These are phyloP conservation scores for Tremella yokohamensis DNA, from an alignment of 768 basidiomycete genomes.

Conservation along the genomic window DNA sequence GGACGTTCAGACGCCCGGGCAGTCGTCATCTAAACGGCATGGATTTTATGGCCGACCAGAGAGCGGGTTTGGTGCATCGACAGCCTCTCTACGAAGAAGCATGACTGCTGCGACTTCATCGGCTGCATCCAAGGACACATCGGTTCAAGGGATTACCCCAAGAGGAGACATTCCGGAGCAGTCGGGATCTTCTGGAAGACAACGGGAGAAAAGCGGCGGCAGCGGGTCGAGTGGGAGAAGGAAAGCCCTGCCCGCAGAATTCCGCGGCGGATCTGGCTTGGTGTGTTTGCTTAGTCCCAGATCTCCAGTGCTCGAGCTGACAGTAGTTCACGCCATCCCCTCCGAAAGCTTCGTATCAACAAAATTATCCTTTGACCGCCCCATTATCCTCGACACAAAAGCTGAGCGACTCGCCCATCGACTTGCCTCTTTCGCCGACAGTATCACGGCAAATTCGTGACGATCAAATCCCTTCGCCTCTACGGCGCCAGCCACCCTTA, in stretches of 20 bases:
- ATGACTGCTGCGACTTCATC: no score
- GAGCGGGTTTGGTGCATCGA: no score
- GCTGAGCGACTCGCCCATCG: slow-evolving; percentile 5
- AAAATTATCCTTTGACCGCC: neutral
- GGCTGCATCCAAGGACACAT: neutral
- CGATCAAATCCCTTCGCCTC: neutral
- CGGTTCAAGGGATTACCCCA: neutral
- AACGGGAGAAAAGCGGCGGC: slow-evolving; percentile 35
- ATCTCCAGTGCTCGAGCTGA: no score
- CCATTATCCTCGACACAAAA: neutral
- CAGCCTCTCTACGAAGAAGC: no score
- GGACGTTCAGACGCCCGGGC: neutral
- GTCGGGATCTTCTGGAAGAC: neutral
- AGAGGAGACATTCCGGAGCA: neutral
- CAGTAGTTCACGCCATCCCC: slow-evolving; percentile 40
- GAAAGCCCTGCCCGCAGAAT: slow-evolving; percentile 36
- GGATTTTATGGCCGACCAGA: no score
- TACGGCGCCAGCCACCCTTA: neutral
- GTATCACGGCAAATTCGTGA: neutral
- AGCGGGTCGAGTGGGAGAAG: slow-evolving; percentile 29
- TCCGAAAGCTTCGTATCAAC: neutral
- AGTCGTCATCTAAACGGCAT: neutral
- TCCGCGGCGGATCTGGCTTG: slow-evolving; percentile 17
- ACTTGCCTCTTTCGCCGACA: slow-evolving; percentile 12
- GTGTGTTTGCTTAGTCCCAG: no score